Conservation (phyloP, 2,329 filamentous ascomycete genomes). For the Ophiocordyceps robertsii region DNA sequence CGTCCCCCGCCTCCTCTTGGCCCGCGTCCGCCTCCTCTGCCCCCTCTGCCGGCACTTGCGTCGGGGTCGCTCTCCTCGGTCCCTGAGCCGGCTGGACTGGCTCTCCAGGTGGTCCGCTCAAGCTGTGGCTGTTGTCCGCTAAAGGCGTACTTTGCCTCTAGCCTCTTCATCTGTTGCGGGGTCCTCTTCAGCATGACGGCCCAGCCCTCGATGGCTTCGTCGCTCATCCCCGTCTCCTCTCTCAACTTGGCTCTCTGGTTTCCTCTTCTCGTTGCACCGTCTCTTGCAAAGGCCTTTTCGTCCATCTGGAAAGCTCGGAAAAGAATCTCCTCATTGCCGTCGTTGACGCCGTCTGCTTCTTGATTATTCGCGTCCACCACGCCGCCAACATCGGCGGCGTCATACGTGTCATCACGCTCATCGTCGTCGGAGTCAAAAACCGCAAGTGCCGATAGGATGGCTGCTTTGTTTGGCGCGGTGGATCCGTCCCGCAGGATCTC, state of each 20-base stretch:
- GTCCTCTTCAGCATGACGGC: constrained; percentile 71
- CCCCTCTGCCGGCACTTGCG: constrained; percentile 18
- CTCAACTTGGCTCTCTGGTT: constrained; percentile 50
- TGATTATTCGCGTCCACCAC: constrained; percentile 61
- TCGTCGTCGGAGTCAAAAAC: constrained; percentile 90
- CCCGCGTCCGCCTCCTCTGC: constrained; percentile 1
- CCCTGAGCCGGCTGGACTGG: constrained; percentile 37
- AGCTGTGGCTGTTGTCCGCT: constrained; percentile 53
- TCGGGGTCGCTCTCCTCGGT: constrained; percentile 42
- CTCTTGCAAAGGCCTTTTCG: constrained; percentile 55
- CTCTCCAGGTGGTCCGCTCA: constrained; percentile 51
- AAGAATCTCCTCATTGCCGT: constrained; percentile 54
- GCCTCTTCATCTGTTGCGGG: constrained; percentile 48
- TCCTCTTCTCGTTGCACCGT: constrained; percentile 54
- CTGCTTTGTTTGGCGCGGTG: constrained; percentile 60
- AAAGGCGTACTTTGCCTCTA: constrained; percentile 61
- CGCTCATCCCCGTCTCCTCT: constrained; percentile 73
- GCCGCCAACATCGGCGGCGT: constrained; percentile 81
- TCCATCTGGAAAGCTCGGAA: constrained; percentile 58
- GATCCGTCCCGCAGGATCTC: constrained; percentile 53
- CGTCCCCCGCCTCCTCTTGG: constrained; percentile 17
- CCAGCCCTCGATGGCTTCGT: constrained; percentile 93
- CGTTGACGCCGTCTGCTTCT: constrained; percentile 30
- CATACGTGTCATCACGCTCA: constrained; percentile 94
- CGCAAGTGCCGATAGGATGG: constrained; percentile 77